Percentiles rank a stretch among this genome's conserved stretches.
Conservation (phyloP, 2,329 filamentous ascomycete genomes). For the Monosporascus sp. region DNA sequence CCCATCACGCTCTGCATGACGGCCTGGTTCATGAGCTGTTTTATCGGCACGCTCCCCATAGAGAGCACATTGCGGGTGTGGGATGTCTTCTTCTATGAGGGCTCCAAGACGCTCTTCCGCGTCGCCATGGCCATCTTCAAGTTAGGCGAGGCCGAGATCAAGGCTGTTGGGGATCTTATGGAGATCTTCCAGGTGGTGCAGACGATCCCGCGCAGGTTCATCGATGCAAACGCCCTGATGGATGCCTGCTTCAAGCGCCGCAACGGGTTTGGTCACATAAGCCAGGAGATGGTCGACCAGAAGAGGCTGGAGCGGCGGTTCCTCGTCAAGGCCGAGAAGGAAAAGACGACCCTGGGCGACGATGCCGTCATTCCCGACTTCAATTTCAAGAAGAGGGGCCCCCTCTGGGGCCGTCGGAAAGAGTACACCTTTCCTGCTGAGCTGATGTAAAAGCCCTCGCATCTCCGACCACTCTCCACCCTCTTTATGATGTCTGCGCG, state of each 20-base stretch:
- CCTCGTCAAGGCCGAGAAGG: conserved; percentile 40
- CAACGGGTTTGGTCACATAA: conserved; percentile 76
- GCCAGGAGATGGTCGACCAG: conserved; percentile 75
- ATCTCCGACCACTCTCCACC: not conserved
- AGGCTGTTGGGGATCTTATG: conserved; percentile 76
- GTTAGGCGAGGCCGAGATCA: conserved; percentile 74
- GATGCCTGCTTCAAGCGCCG: conserved; percentile 77
- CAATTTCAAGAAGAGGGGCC: conserved; percentile 36
- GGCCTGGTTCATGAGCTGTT: conserved; percentile 97
- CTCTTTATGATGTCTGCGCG: not conserved
- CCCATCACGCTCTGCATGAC: conserved; percentile 91
- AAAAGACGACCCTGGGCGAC: conserved; percentile 25
- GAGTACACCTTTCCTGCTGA: conserved; percentile 27
- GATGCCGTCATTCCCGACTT: conserved; percentile 28
- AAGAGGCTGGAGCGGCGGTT: conserved; percentile 64
- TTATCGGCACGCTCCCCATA: conserved; percentile 86
- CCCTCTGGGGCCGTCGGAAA: conserved; percentile 40
- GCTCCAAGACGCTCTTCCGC: conserved; percentile 87
- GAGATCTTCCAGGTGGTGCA: conserved; percentile 96
- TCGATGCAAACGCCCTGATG: conserved; percentile 78
- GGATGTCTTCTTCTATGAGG: conserved; percentile 95
- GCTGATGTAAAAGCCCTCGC: not conserved
- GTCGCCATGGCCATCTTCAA: conserved; percentile 91
- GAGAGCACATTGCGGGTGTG: conserved; percentile 89
- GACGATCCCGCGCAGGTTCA: conserved; percentile 70